A percentile compares a stretch with the other conserved stretches of the same genome.
Conservation (phyloP, 257 asterid species). For the Fraxinus pennsylvanica region DNA sequence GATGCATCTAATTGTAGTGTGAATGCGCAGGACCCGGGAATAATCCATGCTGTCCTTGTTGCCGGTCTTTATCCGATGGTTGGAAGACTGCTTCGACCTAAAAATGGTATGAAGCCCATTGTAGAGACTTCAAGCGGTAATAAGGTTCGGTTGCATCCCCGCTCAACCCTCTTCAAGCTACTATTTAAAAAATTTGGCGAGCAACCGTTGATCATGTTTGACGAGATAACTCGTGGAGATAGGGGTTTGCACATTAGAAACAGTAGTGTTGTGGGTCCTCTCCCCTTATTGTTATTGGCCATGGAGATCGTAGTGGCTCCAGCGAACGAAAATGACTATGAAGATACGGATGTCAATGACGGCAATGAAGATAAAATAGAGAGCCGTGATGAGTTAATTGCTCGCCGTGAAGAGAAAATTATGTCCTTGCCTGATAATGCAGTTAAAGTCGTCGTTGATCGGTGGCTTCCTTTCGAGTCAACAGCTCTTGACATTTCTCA, state of each 20-base stretch:
- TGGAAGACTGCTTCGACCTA: conserved; percentile 65
- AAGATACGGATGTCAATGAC: conserved; percentile 34
- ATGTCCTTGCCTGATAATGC: conserved; percentile 77
- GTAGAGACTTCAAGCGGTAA: conserved; percentile 72
- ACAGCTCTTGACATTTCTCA: conserved; percentile 90
- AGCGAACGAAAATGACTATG: conserved; percentile 35
- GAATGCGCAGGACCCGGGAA: conserved; percentile 78
- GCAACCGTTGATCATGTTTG: conserved; percentile 61
- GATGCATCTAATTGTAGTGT: conserved; percentile 57
- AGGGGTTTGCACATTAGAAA: conserved; percentile 65
- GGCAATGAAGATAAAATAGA: conserved; percentile 39
- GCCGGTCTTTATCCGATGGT: conserved; percentile 87
- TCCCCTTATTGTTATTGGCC: conserved; percentile 72
- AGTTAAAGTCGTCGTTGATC: conserved; percentile 64
- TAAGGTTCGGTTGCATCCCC: conserved; percentile 70
- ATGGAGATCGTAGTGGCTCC: conserved; percentile 81
- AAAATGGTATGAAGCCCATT: conserved; percentile 42
- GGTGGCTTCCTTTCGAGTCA: conserved; percentile 78
- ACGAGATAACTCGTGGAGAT: conserved; percentile 88
- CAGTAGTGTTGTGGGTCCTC: conserved; percentile 69
- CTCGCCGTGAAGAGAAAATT: conserved; percentile 39
- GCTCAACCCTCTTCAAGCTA: conserved; percentile 54
- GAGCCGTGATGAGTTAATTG: conserved; percentile 24
- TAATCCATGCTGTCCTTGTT: conserved; percentile 69
- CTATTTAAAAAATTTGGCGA: conserved; percentile 28